Percentiles rank a stretch among this genome's conserved stretches.
Conservation (phyloP, 2,329 filamentous ascomycete genomes). For the Fusarium sp. region DNA sequence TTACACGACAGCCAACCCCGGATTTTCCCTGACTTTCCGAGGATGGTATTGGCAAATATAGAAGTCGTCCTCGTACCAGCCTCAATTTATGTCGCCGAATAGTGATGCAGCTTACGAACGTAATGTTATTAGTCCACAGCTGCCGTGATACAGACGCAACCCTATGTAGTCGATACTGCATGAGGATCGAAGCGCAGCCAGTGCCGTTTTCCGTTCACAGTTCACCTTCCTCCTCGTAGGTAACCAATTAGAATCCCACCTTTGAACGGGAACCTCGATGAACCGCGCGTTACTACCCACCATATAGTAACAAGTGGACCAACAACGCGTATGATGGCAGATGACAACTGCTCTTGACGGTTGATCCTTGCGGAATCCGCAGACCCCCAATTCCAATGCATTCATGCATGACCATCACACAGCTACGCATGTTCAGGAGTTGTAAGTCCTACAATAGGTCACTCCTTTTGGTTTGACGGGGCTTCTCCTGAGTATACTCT, state of each 20-base stretch:
- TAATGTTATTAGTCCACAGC: too few species aligned
- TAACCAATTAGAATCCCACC: accelerated
- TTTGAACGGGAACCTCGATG: too few species aligned
- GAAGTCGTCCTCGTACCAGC: background rate
- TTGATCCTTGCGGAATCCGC: background rate
- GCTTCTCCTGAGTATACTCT: background rate
- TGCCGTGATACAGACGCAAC: accelerated
- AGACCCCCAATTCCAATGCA: accelerated
- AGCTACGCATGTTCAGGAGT: too few species aligned
- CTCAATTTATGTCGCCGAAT: too few species aligned
- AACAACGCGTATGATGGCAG: background rate
- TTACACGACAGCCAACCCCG: background rate
- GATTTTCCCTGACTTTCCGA: background rate
- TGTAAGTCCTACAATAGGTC: too few species aligned
- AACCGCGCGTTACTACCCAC: background rate
- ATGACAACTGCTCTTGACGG: background rate
- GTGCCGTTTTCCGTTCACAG: background rate
- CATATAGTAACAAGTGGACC: accelerated
- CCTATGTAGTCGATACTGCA: too few species aligned
- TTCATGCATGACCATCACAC: background rate
- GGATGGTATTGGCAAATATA: background rate
- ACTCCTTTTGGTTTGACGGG: too few species aligned
- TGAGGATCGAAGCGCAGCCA: accelerated
- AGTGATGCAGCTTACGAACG: too few species aligned
- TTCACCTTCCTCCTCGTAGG: background rate